Evolutionary conservation across 2,329 filamentous ascomycete genomes (phyloP), one percentile per base, ranked within the genome.

Genomic region (Helotiales sp.): DNA sequence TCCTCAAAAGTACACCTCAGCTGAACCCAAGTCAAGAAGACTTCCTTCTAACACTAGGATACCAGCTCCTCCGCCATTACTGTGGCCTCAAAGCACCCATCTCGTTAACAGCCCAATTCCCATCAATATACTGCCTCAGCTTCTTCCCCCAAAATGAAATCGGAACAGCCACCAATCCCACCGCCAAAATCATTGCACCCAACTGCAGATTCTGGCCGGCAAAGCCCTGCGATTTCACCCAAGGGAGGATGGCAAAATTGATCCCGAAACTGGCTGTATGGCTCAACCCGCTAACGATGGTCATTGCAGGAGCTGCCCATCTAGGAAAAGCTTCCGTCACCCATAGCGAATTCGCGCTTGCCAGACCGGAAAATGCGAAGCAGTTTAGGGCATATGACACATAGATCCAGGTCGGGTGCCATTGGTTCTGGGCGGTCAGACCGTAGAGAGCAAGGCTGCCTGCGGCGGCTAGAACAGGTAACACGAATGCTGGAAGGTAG

Each of bases 281-380:
- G 17, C 40, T 43, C 40, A 43, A 4, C 40, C 40, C 40, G 20
- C 70, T 45, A 5, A 70, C 61, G 15, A 69, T 58, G 3, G 62
- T 62, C 10, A 72, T 13, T n/a, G 67, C 69, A 3, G 65, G 63
- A 13, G 65, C 69, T 37, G 62, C 66, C 67, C 69, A 72, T 6
- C 63, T 61, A 17, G 67, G 71, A 34, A 71, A 72, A 1, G 66
- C 67, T 57, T 70, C 71, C 7, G 61, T 70, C 24, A 69, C 62
- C 69, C 69, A 71, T 1, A 72, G 65, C 2, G 66, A 67, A 22
- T 37, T 67, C 20, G 70, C 67, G 8, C 62, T 65, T 3, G 55
- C 49, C 2, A 71, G 52, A 26, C 49, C 22, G 0, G 49, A 34
- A 30, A 64, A 68, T 15, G 59, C 47, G 45, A 70, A 70, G 24